Conservation (phyloP, 1,284 basidiomycete genomes). For the Ustilago loliicola region DNA sequence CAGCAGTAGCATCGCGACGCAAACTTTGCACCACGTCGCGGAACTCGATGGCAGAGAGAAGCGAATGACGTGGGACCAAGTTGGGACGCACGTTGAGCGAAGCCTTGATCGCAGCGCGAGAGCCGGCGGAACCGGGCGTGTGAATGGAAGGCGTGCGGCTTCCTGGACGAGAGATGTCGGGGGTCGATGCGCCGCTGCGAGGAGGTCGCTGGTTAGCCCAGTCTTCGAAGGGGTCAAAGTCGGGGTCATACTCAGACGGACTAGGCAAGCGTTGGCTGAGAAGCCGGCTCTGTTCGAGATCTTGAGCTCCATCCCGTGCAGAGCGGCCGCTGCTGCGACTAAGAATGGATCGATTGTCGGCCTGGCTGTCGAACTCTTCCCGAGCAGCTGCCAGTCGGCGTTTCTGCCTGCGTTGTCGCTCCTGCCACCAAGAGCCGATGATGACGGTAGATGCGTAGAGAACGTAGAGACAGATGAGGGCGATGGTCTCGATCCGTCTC, state of each 20-base stretch:
- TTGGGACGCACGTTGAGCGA: slow-evolving; percentile 37
- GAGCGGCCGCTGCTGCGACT: slow-evolving; percentile 31
- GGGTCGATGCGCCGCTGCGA: slow-evolving; percentile 29
- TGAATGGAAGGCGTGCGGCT: slow-evolving; percentile 33
- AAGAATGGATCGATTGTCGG: slow-evolving; percentile 32
- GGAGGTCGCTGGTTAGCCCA: slow-evolving; percentile 40
- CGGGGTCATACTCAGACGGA: slow-evolving; percentile 59
- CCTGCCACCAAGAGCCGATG: slow-evolving; percentile 80
- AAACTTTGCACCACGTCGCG: slow-evolving; percentile 87
- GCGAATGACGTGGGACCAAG: slow-evolving; percentile 73
- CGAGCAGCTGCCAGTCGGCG: slow-evolving; percentile 49
- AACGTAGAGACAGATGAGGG: slow-evolving; percentile 82
- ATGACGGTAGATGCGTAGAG: slow-evolving; percentile 85
- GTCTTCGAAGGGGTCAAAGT: slow-evolving; percentile 59
- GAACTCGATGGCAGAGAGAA: slow-evolving; percentile 93
- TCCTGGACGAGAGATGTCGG: slow-evolving; percentile 14
- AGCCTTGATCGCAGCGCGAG: slow-evolving; percentile 17
- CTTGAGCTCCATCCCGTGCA: background rate
- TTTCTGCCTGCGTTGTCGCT: slow-evolving; percentile 48
- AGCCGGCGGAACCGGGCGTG: slow-evolving; percentile 34
- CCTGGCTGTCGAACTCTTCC: slow-evolving; percentile 50
- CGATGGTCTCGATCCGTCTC: slow-evolving; percentile 79
- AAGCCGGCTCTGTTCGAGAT: slow-evolving; percentile 15
- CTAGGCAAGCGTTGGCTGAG: slow-evolving; percentile 37
- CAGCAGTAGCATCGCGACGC: slow-evolving; percentile 72